phyloP scores from a whole-genome alignment of 768 basidiomycete genomes.

The Pisolithus microcarpus region DNA sequence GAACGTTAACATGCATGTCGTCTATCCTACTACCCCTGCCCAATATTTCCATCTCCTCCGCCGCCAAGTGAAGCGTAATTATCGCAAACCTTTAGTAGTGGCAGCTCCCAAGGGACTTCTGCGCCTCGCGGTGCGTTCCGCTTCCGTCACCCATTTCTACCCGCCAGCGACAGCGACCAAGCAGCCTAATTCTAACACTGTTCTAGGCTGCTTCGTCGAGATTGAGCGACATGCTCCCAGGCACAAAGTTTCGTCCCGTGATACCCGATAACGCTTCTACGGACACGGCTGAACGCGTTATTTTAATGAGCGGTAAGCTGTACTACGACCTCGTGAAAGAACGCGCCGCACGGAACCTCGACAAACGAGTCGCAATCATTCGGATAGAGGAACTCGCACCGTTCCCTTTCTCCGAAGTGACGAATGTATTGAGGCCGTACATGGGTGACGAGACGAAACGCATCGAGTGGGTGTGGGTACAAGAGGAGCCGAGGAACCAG shows the following conservation, averaged over 20 bases:
- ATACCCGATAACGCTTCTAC: conserved; percentile 41
- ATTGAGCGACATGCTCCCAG: conserved; percentile 51
- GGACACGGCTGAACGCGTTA: conserved; percentile 49
- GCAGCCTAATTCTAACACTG: neutral
- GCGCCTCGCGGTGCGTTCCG: conserved; percentile 55
- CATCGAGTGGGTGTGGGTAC: conserved; percentile 51
- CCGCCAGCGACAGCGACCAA: too few species aligned
- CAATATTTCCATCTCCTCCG: conserved; percentile 93
- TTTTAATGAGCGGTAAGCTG: conserved; percentile 74
- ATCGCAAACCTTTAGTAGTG: conserved; percentile 79
- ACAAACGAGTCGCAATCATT: conserved; percentile 54
- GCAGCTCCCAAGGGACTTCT: conserved; percentile 81
- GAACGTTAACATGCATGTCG: conserved; percentile 80
- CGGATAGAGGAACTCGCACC: conserved; percentile 84
- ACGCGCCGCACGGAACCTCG: conserved; percentile 42
- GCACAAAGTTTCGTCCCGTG: conserved; percentile 62
- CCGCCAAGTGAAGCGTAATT: conserved; percentile 78
- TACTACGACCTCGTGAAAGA: conserved; percentile 83
- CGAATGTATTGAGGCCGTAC: conserved; percentile 42
- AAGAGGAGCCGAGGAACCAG: conserved; percentile 88
- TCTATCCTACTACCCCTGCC: conserved; percentile 82
- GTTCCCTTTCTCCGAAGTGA: conserved; percentile 67
- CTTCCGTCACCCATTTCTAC: neutral
- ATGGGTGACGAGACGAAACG: conserved; percentile 27
- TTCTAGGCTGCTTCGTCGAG: conserved; percentile 65